Conservation (phyloP, 73 alveolate species). For the Strombidium stylifer region DNA sequence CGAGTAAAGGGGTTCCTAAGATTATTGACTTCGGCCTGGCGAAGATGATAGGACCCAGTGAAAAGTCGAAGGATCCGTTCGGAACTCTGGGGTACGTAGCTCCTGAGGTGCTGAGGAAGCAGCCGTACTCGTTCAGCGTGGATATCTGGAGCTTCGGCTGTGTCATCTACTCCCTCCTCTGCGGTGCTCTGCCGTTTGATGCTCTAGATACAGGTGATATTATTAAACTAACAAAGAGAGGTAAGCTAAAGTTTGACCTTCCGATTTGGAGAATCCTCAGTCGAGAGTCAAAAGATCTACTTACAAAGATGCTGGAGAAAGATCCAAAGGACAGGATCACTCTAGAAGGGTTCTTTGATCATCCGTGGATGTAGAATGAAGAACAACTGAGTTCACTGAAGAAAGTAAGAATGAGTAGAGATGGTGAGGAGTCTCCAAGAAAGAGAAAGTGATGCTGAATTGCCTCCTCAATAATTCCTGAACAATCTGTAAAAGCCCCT, state of each 20-base stretch:
- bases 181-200: slow-evolving; percentile 56
- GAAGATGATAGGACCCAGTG: slow-evolving; percentile 43
- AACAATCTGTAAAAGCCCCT: no score
- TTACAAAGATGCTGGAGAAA: slow-evolving; percentile 15
- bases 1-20: slow-evolving; percentile 29
- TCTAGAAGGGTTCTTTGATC: slow-evolving; percentile 2
- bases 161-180: slow-evolving; percentile 12
- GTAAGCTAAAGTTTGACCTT: slow-evolving; percentile 3
- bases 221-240: background rate
- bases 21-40: slow-evolving; percentile 68
- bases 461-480: no score
- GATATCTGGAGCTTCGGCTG: slow-evolving; percentile 67
- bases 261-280: slow-evolving; percentile 10
- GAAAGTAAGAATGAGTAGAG: no score
- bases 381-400: no score
- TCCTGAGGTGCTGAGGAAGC: slow-evolving; percentile 42
- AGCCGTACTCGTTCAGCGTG: slow-evolving; percentile 25
- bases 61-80: slow-evolving; percentile 37
- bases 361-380: slow-evolving; percentile 20
- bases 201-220: slow-evolving; percentile 30
- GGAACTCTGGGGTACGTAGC: slow-evolving; percentile 63
- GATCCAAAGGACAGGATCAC: slow-evolving; percentile 2
- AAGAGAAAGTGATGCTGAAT: no score
- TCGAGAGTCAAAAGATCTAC: slow-evolving; percentile 27
- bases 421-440: no score